Base-by-base conservation (phyloP, 2,329 filamentous ascomycete genomes). In the Beauveria caledonica region DNA sequence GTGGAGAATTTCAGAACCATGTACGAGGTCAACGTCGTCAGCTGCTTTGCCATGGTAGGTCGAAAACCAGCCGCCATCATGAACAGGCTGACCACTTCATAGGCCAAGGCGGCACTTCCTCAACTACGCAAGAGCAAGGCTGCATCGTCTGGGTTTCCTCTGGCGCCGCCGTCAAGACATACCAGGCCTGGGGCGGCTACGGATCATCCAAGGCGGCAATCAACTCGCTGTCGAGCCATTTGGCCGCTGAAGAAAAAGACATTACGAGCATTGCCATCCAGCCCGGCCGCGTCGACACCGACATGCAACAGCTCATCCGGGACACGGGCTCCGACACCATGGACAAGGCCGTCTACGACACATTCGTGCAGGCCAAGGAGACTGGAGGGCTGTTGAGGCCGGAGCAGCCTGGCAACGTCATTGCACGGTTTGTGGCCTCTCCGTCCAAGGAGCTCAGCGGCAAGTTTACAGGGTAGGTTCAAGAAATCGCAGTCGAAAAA, bases 1-100 rank as follows among this genome's bases (percentile, higher is more conserved):
- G 69, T 85, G 0, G 85, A 88, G 42, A 86, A 89, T 63, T 97
- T 92, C 90, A 87, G 85, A 68, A 74, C 76, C 2, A 78, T 82
- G 9, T 97, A 91, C 73, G 87, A 96, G 66, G 78, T 91, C 63
- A 97, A 97, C 71, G 85, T 97, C 66, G 92, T 97, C 71, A 93
- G 90, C 65, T 85, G 85, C 29, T 77, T 97, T 49, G 86, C 85
- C 39, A 78, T 97, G 73, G 90, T 95, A 77, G 68, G 83, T 33
- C 72, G 17, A 29, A 21, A 15, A n/a, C 19, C 19, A 48, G 17
- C 2, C n/a, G 13, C 9, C 21, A 17, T 13, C 9, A 6, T 19
- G 15, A 7, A 51, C 8, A 45, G 11, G 23, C 36, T 54, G 10
- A 59, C 36, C 15, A 23, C 23, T 15, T 40, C 17, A 50, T 23